Evolutionary conservation across 2,329 filamentous ascomycete genomes (phyloP), one percentile per base, ranked within the genome.

Genomic region (Diaporthe humulicola): DNA sequence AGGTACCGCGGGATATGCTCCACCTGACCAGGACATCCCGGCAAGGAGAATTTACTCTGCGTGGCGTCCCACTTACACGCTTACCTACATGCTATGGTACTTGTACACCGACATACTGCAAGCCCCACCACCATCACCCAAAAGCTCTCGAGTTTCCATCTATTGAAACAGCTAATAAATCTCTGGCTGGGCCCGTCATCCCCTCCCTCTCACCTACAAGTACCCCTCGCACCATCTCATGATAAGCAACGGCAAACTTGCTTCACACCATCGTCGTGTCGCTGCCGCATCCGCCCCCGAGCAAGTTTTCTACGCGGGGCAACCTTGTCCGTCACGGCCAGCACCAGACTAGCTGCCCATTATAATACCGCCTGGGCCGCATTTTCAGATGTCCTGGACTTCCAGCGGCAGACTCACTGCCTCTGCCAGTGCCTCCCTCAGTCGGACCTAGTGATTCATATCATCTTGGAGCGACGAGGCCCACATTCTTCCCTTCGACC

Each of bases 91-190:
- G 19, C n/a, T 42, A 28, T 60, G 70, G 64, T 69, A 52, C 64
- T 69, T 54, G 64, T 69, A 69, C 64, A 69, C 64, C 64, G 64
- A 69, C 64, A 69, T 71, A 56, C 57, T 15, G 48, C 30, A 56
- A 36, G 33, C 72, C 71, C 74, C 74, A 75, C 71, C 64, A 72
- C 70, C 70, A 66, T 36, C 57, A 42, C 42, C 54, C 72, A 74
- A 66, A 38, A 73, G n/a, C 40, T 70, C 71, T 73, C 38, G 64
- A 75, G 56, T 67, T 73, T 57, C 64, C 71, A 66, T 70, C 74
- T 42, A 73, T 75, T 70, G 74, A 75, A 75, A 73, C 71, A 73
- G 58, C 67, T 66, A 71, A 61, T 61, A 52, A 67, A 64, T 74
- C 72, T 70, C 67, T 74, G 72, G 52, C 69, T 56, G 40, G 40